A percentile compares a stretch with the other conserved stretches of the same genome.
Conservation (phyloP, 495 filamentous ascomycete species). For the Penicillium subrubescens region DNA sequence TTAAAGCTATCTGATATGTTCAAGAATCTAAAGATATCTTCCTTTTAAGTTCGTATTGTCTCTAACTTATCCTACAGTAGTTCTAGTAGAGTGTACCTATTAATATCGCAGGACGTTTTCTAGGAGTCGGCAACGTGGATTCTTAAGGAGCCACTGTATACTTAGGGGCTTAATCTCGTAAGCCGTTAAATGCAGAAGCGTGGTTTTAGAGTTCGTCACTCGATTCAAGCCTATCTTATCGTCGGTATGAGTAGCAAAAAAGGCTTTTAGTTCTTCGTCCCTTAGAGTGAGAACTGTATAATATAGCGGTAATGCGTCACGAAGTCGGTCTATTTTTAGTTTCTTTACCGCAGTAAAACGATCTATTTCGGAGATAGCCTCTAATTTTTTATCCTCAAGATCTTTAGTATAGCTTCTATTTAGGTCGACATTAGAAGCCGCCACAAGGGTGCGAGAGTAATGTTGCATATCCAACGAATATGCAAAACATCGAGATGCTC, state of each 20-base stretch:
- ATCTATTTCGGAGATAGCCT: slow-evolving; percentile 8
- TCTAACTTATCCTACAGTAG: no score
- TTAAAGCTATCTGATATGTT: no score
- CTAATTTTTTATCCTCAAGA: slow-evolving; percentile 19
- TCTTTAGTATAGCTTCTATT: slow-evolving; percentile 16
- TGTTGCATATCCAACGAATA: slow-evolving; percentile 26
- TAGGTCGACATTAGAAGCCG: slow-evolving; percentile 25
- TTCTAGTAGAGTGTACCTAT: no score
- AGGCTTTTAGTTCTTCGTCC: slow-evolving; percentile 20
- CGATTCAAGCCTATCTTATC: slow-evolving; percentile 22
- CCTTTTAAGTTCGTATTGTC: no score
- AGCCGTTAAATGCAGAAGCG: slow-evolving; percentile 30
- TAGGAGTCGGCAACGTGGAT: background rate
- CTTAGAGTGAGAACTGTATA: slow-evolving; percentile 18
- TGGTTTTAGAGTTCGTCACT: slow-evolving; percentile 20
- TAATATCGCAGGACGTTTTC: no score
- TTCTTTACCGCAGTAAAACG: slow-evolving; percentile 7
- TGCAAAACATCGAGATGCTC: slow-evolving; percentile 27
- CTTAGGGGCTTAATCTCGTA: slow-evolving; percentile 25
- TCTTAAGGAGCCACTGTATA: slow-evolving; percentile 28
- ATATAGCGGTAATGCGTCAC: slow-evolving; percentile 17
- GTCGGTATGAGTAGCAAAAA: slow-evolving; percentile 17
- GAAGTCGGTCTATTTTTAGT: slow-evolving; percentile 20
- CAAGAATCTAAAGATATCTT: no score
- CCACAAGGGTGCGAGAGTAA: slow-evolving; percentile 19